Base-by-base conservation (phyloP, 345 rosid genomes). In the Firmiana major region DNA sequence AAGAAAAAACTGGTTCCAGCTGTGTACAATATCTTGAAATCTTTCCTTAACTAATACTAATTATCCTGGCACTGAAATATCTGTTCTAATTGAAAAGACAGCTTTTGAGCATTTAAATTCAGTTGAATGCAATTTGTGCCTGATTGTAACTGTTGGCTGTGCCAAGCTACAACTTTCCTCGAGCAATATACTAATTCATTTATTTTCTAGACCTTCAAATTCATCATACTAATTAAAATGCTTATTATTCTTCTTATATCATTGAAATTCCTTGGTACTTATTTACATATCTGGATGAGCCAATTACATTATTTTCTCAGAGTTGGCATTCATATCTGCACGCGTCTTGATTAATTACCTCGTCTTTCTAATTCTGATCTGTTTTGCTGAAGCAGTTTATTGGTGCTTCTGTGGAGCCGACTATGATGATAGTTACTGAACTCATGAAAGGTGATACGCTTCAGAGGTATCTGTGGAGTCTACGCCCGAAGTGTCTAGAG, bases 391-490 rank as follows among this genome's bases (percentile, higher is more conserved):
- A 79, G 46, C 80, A 92, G 97, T 81, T 92, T 11, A 1, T 89
- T 13, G 97, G 97, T 9, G 92, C 89, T 34, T 81, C 85, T 19
- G 74, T 85, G 74, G 84, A 88, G 63, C 97, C 94, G 11, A 7
- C 81, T 0, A 64, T 92, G 94, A 80, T 86, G 76, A 81, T 92
- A 55, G 75, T 90, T 38, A 90, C 93, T 0, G 97, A 92, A 81
- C 81, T 86, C 38, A 68, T 92, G 82, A 48, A 63, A 78, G 93
- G 88, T 4, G 84, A 80, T 6, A 82, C 81, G 24, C 88, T 92
- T 64, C 90, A 84, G 24, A 89, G 75, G 76, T 80, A 80, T 71
- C 69, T 92, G 77, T 77, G 79, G 88, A 80, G 81, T 49, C 16
- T 76, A 43, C 90, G 89, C 34, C 93, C 94, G 11, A 34, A 10